Percentiles rank a stretch among this genome's conserved stretches.
Evolutionary conservation across 2,329 filamentous ascomycete genomes (phyloP).

Genomic region (Fusarium sp.): DNA sequence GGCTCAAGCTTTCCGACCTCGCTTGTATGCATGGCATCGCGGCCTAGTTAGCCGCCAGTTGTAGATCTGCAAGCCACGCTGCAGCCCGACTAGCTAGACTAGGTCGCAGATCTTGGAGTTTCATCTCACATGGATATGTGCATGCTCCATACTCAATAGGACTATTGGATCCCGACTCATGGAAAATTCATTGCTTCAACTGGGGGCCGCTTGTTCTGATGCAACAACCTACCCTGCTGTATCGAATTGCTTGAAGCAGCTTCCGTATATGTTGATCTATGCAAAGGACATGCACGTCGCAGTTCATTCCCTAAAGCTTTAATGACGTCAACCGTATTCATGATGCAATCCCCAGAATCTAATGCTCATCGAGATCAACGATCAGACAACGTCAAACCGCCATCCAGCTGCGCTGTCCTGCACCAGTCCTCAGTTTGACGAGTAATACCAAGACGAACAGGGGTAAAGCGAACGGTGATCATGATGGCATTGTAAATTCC

Average conservation of each 20-base stretch:
- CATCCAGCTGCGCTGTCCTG: background rate
- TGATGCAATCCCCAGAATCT: constrained; percentile 33
- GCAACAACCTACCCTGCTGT: constrained; percentile 10
- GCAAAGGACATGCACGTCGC: background rate
- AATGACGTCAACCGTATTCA: constrained; percentile 13
- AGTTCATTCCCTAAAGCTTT: background rate
- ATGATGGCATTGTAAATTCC: background rate
- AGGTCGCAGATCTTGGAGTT: constrained; percentile 1
- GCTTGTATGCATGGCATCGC: constrained; percentile 28
- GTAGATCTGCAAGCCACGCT: constrained; percentile 23
- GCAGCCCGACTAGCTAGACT: background rate
- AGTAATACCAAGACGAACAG: background rate
- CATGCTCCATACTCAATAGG: background rate
- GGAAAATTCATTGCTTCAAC: constrained; percentile 18
- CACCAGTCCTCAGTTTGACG: background rate
- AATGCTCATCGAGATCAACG: constrained; percentile 9
- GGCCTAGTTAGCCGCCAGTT: background rate
- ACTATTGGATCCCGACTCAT: constrained; percentile 23
- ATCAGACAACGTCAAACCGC: background rate
- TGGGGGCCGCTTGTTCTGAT: background rate
- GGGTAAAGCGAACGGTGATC: background rate
- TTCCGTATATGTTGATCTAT: constrained; percentile 19
- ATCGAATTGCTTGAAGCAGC: constrained; percentile 22
- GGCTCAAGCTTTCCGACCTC: constrained; percentile 11
- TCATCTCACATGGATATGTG: background rate